Base-by-base conservation (phyloP, 2,329 filamentous ascomycete genomes). In the Leptodontidium sp. region DNA sequence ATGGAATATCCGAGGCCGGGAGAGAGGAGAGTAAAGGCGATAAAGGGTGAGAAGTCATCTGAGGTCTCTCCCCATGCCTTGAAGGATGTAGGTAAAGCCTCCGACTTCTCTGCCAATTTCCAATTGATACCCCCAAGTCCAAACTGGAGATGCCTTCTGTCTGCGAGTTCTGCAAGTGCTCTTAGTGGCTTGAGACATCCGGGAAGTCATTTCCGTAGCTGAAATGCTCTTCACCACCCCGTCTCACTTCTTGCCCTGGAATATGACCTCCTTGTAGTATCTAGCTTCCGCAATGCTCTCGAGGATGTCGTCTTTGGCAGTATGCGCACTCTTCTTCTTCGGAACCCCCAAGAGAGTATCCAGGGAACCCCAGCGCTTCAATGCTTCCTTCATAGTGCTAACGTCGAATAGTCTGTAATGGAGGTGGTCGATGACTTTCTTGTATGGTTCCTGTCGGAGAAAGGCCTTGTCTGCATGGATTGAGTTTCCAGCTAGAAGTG, bases 381-480 rank as follows among this genome's bases (percentile, higher is more conserved):
- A 92, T 26, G 93, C 94, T 83, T 99, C 96, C 82, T 98, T 98
- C 77, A 98, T 88, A 58, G 90, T 87, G 80, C 94, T 98, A 65
- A 98, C 93, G 79, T 99, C 96, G 59, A 98, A 82, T 71, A 99
- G 92, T 17, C 96, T 88, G 81, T 99, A 94, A 80, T 97, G 92
- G 73, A 99, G 83, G 80, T 96, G 88, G 67, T 91, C 87, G 61
- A 93, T 81, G 1, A 97, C 89, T 68, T 85, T 83, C 49, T 84
- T 87, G 80, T 95, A 99, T 0, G 94, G 94, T 67, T 85, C 85
- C 71, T 88, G 87, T 5, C 88, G 84, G 69, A 99, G 84, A 78
- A 99, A 99, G 1, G 88, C 88, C 75, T 89, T 89, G 80, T 99
- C 96, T 3, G 92, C 93, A 78, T 99, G 95, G 32, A 99, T 93